Evolutionary conservation across 2,329 filamentous ascomycete species (phyloP).

Genomic region (Colletotrichum chrysophilum): DNA sequence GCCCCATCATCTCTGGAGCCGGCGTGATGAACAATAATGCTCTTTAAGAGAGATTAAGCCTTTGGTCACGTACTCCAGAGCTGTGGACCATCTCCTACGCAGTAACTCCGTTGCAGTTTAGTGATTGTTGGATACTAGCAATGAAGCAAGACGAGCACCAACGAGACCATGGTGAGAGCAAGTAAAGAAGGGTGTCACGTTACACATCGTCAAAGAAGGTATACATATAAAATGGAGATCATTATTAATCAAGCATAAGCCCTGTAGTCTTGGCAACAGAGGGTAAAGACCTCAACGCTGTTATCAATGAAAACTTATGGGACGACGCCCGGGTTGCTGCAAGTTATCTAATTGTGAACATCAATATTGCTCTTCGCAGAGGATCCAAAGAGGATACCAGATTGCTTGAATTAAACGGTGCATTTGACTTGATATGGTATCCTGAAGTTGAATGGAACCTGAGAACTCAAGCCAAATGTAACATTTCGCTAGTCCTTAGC

Average conservation of each 20-base stretch:
- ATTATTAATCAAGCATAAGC: background rate
- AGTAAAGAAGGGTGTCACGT: background rate
- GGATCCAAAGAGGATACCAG: fast-evolving
- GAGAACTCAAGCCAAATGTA: background rate
- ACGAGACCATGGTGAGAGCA: background rate
- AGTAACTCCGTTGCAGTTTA: fast-evolving
- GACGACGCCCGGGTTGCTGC: fast-evolving
- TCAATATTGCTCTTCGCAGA: background rate
- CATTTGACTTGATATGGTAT: background rate
- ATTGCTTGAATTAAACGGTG: fast-evolving
- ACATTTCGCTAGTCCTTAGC: too few relatives aligned
- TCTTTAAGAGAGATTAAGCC: background rate
- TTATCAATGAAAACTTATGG: background rate
- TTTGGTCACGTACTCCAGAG: background rate
- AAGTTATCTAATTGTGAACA: background rate
- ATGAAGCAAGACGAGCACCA: background rate
- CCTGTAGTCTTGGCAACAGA: background rate
- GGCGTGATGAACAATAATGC: fast-evolving
- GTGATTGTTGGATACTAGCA: background rate
- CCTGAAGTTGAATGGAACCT: fast-evolving
- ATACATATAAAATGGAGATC: background rate
- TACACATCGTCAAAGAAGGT: background rate
- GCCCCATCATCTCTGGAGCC: background rate
- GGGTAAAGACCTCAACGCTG: background rate
- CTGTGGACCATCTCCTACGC: fast-evolving